phyloP scores from a whole-genome alignment of 495 filamentous ascomycete genomes.

The Endocarpon pusillum region DNA sequence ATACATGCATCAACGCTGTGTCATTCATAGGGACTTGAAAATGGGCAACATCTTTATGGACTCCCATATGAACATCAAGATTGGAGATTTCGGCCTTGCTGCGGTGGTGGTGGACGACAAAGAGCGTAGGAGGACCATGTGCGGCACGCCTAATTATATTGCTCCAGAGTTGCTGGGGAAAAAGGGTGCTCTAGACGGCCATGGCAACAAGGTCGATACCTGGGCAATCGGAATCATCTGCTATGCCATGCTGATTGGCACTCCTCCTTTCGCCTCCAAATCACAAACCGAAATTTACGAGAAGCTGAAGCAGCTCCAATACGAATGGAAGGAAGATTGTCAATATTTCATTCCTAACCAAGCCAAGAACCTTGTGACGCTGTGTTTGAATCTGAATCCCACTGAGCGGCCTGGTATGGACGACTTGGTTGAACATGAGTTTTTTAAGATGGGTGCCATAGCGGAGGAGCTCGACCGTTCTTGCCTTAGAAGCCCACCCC shows the following conservation, averaged over 20 bases:
- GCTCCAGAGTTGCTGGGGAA: conserved; percentile 86
- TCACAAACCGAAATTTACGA: conserved; percentile 77
- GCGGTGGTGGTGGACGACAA: conserved; percentile 78
- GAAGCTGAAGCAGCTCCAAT: conserved; percentile 50
- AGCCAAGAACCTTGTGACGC: conserved; percentile 64
- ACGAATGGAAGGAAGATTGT: conserved; percentile 50
- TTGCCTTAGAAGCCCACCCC: conserved; percentile 24
- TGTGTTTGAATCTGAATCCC: conserved; percentile 55
- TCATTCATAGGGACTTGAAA: conserved; percentile 93
- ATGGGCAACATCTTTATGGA: conserved; percentile 97
- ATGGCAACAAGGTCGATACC: conserved; percentile 86
- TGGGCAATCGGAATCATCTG: conserved; percentile 96
- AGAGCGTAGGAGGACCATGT: conserved; percentile 73
- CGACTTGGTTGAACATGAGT: conserved; percentile 64
- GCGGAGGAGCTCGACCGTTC: conserved; percentile 26
- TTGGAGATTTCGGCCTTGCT: conserved; percentile 95
- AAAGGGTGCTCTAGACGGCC: conserved; percentile 56
- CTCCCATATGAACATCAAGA: conserved; percentile 89
- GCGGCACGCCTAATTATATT: conserved; percentile 96
- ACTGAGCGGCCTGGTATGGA: conserved; percentile 61
- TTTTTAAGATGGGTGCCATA: conserved; percentile 51
- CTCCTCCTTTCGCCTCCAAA: conserved; percentile 72
- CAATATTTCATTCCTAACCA: conserved; percentile 33
- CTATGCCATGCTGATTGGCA: conserved; percentile 81
- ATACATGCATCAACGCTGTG: conserved; percentile 85